Evolutionary conservation across 352 stramenopile genomes (phyloP), one percentile per base, ranked within the genome.

Genomic region (Globisporangium cystogenes): DNA sequence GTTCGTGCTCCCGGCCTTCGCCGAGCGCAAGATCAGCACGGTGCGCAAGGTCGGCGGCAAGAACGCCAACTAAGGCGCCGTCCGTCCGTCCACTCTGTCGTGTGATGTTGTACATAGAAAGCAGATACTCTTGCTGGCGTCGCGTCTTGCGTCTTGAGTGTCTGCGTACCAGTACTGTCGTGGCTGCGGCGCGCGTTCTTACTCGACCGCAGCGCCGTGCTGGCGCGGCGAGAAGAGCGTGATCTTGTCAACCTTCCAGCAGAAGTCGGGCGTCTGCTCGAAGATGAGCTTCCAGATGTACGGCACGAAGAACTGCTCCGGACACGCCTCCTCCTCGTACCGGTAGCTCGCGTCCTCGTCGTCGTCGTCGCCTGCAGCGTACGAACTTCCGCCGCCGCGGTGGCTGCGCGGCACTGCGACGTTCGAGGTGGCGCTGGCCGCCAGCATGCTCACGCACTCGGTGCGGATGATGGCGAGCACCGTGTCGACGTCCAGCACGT

Each of bases 1-100:
- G n/a, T 99, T 99, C 75, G 90, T 99, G 52, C 79, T 99, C 48
- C 97, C 97, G 18, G 79, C 70, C 20, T 99, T 99, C 75, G 91
- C 93, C 7, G 81, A 96, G 63, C 72, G 70, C 63, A 90, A 88
- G 78, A 87, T 94, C 59, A 64, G 62, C 40, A 62, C 72, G 8
- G 82, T 94, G 42, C 82, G 81, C 70, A 91, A 94, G 75, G 16
- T 56, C 31, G 47, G 26, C 14, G 35, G 40, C 45, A 60, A 48
- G 27, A 62, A 52, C 39, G n/a, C n/a, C n/a, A 36, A 60, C 54
- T 51, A 55, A 55, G 35, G 45, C 20, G 21, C 36, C 15, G 1
- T 33, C 42, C 14, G 4, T 12, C 24, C n/a, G n/a, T n/a, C n/a
- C n/a, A n/a, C n/a, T n/a, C n/a, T n/a, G n/a, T n/a, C n/a, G n/a